These are phyloP conservation scores for Kluyveromyces wickerhamii DNA, from an alignment of 805 yeast species.

Conservation along the genomic window DNA sequence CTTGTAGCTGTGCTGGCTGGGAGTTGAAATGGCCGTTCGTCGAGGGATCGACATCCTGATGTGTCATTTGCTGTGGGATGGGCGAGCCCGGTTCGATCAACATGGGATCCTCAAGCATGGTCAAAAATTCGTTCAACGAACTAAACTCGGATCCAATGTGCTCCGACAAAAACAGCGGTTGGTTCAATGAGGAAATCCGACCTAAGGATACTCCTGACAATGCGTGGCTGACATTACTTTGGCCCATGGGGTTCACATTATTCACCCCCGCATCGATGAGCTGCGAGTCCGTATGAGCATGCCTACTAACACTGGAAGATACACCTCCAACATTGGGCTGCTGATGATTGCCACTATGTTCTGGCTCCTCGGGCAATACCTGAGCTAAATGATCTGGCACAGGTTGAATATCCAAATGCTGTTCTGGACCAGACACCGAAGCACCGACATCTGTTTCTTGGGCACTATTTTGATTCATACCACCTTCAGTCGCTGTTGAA, in stretches of 20 bases:
- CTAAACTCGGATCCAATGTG: slow-evolving; percentile 91
- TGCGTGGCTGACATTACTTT: neutral
- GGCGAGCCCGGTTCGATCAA: slow-evolving; percentile 19
- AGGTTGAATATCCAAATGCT: slow-evolving; percentile 8
- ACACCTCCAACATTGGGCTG: too few relatives aligned
- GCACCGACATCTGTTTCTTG: too few relatives aligned
- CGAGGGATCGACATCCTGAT: too few relatives aligned
- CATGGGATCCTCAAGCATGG: slow-evolving; percentile 81
- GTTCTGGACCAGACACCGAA: neutral
- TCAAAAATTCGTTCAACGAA: slow-evolving; percentile 78
- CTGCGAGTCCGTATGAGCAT: too few relatives aligned
- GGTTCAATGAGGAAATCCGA: slow-evolving; percentile 18
- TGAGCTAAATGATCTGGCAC: slow-evolving; percentile 5
- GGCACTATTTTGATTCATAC: too few relatives aligned
- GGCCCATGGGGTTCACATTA: slow-evolving; percentile 1
- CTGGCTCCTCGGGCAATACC: slow-evolving; percentile 2
- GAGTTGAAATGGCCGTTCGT: too few relatives aligned
- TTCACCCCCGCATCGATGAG: too few relatives aligned
- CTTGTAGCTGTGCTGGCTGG: too few relatives aligned
- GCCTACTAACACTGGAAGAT: too few relatives aligned
- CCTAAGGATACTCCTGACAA: neutral
- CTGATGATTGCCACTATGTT: too few relatives aligned
- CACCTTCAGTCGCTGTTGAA: too few relatives aligned
- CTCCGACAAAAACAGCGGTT: slow-evolving; percentile 79
- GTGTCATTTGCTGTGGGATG: neutral